These are phyloP conservation scores for Neonectria sp. DNA, from an alignment of 2,329 filamentous ascomycete genomes.

Conservation along the genomic window DNA sequence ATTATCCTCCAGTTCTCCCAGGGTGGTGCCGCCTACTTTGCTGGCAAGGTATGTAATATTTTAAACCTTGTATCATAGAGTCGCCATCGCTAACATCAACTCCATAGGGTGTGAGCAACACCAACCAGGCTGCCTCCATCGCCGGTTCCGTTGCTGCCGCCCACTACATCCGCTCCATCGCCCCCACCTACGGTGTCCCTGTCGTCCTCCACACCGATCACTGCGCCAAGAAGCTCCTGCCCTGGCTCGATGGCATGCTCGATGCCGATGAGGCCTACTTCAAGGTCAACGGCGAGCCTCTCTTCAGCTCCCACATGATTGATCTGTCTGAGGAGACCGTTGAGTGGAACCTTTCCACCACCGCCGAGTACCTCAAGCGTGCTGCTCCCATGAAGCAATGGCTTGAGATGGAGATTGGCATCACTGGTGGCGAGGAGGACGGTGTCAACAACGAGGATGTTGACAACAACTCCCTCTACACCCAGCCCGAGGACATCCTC, in stretches of 20 bases:
- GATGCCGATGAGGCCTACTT: conserved; percentile 96
- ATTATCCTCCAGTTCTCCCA: conserved; percentile 95
- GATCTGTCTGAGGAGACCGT: conserved; percentile 94
- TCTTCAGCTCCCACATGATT: conserved; percentile 99
- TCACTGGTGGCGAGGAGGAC: conserved; percentile 97
- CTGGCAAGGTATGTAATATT: conserved; percentile 76
- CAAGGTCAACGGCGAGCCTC: conserved; percentile 91
- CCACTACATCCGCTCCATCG: conserved; percentile 92
- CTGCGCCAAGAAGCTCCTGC: conserved; percentile 99
- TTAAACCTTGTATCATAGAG: background rate
- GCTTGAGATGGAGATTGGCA: conserved; percentile 93
- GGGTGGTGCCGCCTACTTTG: conserved; percentile 94
- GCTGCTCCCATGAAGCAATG: conserved; percentile 98
- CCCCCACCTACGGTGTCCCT: conserved; percentile 89
- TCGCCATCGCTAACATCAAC: conserved; percentile 33
- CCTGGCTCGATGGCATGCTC: conserved; percentile 97
- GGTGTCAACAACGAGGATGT: conserved; percentile 99
- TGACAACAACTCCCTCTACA: conserved; percentile 98
- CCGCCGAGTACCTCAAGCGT: conserved; percentile 93
- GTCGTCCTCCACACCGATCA: conserved; percentile 98
- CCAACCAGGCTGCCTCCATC: conserved; percentile 88
- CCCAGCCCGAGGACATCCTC: conserved; percentile 96
- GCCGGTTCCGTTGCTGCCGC: conserved; percentile 90
- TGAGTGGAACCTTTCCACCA: conserved; percentile 92
- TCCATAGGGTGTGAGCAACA: conserved; percentile 80